Evolutionary conservation across 225 moss, liverwort and hornwort genomes (phyloP).

Genomic region (Polytrichum commune): DNA sequence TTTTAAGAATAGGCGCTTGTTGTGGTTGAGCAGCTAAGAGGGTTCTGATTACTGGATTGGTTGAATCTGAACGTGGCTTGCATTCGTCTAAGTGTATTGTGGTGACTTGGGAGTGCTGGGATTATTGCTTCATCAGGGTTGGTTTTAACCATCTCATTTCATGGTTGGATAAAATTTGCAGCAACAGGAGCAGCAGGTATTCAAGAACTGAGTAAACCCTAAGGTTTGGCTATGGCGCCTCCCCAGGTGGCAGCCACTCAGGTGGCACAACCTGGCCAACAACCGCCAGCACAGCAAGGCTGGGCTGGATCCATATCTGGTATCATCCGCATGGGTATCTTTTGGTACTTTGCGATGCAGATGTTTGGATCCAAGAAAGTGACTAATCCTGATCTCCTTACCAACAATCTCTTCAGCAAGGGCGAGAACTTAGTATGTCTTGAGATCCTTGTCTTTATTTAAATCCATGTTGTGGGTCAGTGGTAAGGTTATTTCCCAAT

Average conservation of each 20-base stretch:
- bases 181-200: slow-evolving; percentile 1
- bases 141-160: too few species aligned
- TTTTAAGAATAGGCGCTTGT: too few species aligned
- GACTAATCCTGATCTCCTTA: slow-evolving; percentile 48
- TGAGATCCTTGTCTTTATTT: background rate
- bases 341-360: slow-evolving; percentile 94
- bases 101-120: too few species aligned
- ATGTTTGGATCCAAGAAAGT: slow-evolving; percentile 78
- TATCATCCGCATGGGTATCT: slow-evolving; percentile 78
- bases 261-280: slow-evolving; percentile 57
- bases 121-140: too few species aligned
- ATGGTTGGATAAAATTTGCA: background rate
- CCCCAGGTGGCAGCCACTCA: slow-evolving; percentile 53
- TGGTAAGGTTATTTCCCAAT: too few species aligned
- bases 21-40: too few species aligned
- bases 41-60: too few species aligned
- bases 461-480: too few species aligned
- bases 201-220: slow-evolving; percentile 25
- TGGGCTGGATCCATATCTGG: slow-evolving; percentile 55
- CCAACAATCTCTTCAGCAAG: slow-evolving; percentile 68
- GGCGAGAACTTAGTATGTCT: slow-evolving; percentile 65
- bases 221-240: slow-evolving; percentile 62
- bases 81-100: too few species aligned
- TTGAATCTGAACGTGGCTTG: too few species aligned
- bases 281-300: slow-evolving; percentile 48